Base-by-base conservation (phyloP, 139 green algal genomes). In the Monoraphidium neglectum region DNA sequence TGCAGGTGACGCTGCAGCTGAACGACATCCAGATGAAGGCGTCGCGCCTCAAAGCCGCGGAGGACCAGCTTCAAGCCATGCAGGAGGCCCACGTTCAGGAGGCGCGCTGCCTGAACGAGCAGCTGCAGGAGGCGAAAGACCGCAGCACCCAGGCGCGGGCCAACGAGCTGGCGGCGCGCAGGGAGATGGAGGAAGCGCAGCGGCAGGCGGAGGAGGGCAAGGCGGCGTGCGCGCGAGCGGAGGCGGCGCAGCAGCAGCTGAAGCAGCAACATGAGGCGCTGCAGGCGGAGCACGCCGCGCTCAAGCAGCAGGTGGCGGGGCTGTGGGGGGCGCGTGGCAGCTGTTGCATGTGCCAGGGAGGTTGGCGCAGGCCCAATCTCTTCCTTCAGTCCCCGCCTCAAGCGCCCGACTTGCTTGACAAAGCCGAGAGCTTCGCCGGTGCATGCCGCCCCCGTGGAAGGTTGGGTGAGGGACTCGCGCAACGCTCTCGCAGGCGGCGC, bases 61-160 rank as follows among this genome's bases (percentile, higher is more conserved):
- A 80, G 57, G 74, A 73, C 69, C 68, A 70, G 68, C 72, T 89
- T 38, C 49, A 57, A 23, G 76, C 35, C n/a, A 79, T 76, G 51
- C 77, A 71, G n/a, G 71, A 72, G 51, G 62, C 66, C 46, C 73
- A 79, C 49, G 35, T 51, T 6, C 61, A 70, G 28, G 65, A 77
- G n/a, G 13, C 28, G 26, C 66, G 54, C 8, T 37, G 59, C 18
- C 53, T 80, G 56, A 37, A 76, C 53, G 47, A 72, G 61, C 70
- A 84, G 65, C 21, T 86, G 67, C 70, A 67, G n/a, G 59, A 65
- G 35, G 35, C 72, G 1, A 57, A 72, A 49, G 73, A 67, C 10
- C 18, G 59, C 46, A 4, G 16, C n/a, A 61, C 36, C 1, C 38
- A 76, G 43, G 56, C 51, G 12, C 47, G 32, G 10, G 68, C 16